Evolutionary conservation across 2,329 filamentous ascomycete species (phyloP), one percentile per base, ranked within the genome.

Genomic region (Ilyonectria sp.): DNA sequence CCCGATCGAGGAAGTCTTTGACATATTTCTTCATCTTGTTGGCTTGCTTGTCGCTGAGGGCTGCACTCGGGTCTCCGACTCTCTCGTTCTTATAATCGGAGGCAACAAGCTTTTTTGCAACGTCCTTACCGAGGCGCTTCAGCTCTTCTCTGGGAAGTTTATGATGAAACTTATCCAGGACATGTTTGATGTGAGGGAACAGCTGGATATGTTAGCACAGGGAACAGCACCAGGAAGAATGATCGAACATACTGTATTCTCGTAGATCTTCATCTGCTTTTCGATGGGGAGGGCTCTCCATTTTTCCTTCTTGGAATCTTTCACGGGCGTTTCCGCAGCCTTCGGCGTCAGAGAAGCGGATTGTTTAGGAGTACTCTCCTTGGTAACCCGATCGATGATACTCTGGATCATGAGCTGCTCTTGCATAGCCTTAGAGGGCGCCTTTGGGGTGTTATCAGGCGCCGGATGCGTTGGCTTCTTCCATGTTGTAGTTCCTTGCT

Each of bases 181-280:
- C 91, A 71, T 94, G 88, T 79, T 94, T 95, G 73, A 98, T 91
- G 63, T 94, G 91, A 6, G 94, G 94, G 77, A 92, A 93, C 7
- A 98, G 86, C 94, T 96, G 71, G 35, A 1, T 4, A 10, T 29
- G 46, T 76, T 64, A 76, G 75, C 3, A 33, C n/a, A 11, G n/a
- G 4, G 10, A 21, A 9, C 6, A 11, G 11, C 11, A 21, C 10
- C 21, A 19, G 8, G 26, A 11, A 35, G 10, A 15, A 5, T 21
- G 23, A 43, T 26, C 5, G 1, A 23, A 84, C 93, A 80, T 86
- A 97, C 94, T 58, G 94, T 97, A 77, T 95, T 95, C 80, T 98
- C 95, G 76, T 98, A 98, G 2, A 97, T 86, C 83, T 94, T 97
- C 89, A 94, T 97, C 81, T 96, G 94, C 82, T 98, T 98, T 71